These are phyloP conservation scores for Calamus simplicifolius DNA, from an alignment of 176 grass and related monocot genomes.

Conservation along the genomic window DNA sequence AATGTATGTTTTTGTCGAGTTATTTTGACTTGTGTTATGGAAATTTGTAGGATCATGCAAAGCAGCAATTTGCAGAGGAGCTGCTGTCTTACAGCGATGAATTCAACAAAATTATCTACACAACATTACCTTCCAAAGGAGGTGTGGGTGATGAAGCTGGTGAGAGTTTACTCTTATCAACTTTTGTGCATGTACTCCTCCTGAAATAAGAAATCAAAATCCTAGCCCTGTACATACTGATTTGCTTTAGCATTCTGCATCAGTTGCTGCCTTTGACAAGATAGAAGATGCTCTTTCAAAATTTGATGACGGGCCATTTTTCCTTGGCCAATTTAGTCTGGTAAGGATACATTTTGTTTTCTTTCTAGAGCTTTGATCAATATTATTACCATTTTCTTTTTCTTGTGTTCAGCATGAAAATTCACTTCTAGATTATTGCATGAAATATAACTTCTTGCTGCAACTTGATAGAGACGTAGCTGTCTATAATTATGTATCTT, in stretches of 20 bases:
- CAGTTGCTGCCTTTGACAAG: constrained; percentile 65
- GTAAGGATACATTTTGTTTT: constrained; percentile 16
- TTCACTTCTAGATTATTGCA: too few species aligned
- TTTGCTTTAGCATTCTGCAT: constrained; percentile 1
- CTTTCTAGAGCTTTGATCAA: too few species aligned
- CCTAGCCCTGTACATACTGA: constrained; percentile 7
- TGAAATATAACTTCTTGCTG: too few species aligned
- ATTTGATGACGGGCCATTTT: constrained; percentile 67
- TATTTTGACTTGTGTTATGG: background rate
- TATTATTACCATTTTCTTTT: too few species aligned
- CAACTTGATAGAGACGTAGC: too few species aligned
- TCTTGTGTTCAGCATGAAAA: too few species aligned
- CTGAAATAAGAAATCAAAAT: background rate
- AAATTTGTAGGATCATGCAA: constrained; percentile 44
- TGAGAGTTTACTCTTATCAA: constrained; percentile 2
- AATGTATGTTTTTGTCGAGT: background rate
- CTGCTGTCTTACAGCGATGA: constrained; percentile 32
- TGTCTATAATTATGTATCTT: too few species aligned
- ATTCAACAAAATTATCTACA: constrained; percentile 31
- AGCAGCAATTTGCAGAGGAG: constrained; percentile 59
- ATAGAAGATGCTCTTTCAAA: constrained; percentile 52
- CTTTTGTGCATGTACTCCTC: background rate
- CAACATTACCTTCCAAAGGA: constrained; percentile 23
- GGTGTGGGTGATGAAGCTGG: constrained; percentile 33
- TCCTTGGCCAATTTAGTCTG: constrained; percentile 69